These are phyloP conservation scores for Selaginella tamariscina DNA, from an alignment of 75 land plant genomes.

Conservation along the genomic window DNA sequence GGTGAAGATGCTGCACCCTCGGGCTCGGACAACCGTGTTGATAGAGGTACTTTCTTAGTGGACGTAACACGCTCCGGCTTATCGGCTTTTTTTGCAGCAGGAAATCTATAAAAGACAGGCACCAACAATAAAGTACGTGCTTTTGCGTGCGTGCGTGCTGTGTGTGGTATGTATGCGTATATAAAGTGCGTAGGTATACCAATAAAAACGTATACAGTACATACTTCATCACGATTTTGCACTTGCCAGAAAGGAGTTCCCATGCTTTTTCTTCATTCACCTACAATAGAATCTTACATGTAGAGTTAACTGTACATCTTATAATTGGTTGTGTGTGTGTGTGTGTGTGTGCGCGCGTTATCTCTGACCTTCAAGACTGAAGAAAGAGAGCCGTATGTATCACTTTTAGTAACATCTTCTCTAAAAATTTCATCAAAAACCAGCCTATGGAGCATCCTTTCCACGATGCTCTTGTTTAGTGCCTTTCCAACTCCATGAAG, in stretches of 20 bases:
- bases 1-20: not conserved
- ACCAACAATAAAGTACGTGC: too few relatives aligned
- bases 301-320: not conserved
- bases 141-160: too few relatives aligned
- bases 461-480: slow-evolving; percentile 62
- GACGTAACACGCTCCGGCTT: slow-evolving; percentile 22
- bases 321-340: too few relatives aligned
- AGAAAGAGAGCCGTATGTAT: slow-evolving; percentile 83
- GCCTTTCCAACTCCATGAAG: slow-evolving; percentile 89
- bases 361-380: slow-evolving; percentile 63
- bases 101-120: not conserved
- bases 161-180: too few relatives aligned
- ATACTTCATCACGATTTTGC: slow-evolving; percentile 3
- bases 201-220: not conserved
- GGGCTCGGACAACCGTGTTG: not conserved
- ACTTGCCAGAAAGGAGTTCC: not conserved
- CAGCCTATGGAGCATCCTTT: slow-evolving; percentile 67
- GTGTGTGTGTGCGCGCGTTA: too few relatives aligned
- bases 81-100: slow-evolving; percentile 11
- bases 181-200: not conserved
- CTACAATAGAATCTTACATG: slow-evolving; percentile 7
- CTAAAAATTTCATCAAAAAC: slow-evolving; percentile 63
- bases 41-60: slow-evolving; percentile 14
- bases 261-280: not conserved
- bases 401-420: slow-evolving; percentile 87